phyloP scores from a whole-genome alignment of 371 early-diverging fungal species.

The Rhizopus delemar region DNA sequence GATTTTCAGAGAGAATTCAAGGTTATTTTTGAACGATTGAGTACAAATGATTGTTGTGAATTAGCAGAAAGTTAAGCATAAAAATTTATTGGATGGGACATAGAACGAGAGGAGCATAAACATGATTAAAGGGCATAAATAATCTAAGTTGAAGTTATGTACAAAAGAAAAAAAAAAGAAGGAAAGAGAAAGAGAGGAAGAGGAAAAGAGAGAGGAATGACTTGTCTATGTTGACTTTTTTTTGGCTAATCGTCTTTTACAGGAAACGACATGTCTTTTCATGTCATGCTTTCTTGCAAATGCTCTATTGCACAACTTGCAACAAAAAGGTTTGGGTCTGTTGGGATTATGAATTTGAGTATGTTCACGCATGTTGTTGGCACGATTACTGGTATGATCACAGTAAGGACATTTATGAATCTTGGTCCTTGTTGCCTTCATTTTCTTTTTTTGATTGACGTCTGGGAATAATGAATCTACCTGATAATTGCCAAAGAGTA shows the following conservation, averaged over 20 bases:
- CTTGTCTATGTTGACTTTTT: neutral
- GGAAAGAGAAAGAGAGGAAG: no score
- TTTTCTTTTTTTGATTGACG: slow-evolving; percentile 1
- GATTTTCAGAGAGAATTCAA: no score
- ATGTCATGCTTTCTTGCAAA: slow-evolving; percentile 70
- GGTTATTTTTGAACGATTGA: no score
- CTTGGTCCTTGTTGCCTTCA: slow-evolving; percentile 57
- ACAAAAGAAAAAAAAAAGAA: no score
- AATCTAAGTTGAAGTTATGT: no score
- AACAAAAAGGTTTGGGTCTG: slow-evolving; percentile 31
- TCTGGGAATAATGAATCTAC: slow-evolving; percentile 6
- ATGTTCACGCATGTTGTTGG: slow-evolving; percentile 40
- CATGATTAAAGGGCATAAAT: no score
- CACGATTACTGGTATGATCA: slow-evolving; percentile 27
- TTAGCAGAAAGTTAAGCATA: no score
- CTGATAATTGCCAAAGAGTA: slow-evolving; percentile 9
- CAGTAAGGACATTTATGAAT: slow-evolving; percentile 26
- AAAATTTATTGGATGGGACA: no score
- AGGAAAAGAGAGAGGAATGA: no score
- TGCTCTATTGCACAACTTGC: slow-evolving; percentile 44
- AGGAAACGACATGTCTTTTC: slow-evolving; percentile 84
- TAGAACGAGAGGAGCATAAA: no score
- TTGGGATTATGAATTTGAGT: slow-evolving; percentile 31
- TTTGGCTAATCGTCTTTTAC: slow-evolving; percentile 25
- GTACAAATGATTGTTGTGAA: no score